Base-by-base conservation (phyloP, 768 basidiomycete species). In the Mrakia gelida region DNA sequence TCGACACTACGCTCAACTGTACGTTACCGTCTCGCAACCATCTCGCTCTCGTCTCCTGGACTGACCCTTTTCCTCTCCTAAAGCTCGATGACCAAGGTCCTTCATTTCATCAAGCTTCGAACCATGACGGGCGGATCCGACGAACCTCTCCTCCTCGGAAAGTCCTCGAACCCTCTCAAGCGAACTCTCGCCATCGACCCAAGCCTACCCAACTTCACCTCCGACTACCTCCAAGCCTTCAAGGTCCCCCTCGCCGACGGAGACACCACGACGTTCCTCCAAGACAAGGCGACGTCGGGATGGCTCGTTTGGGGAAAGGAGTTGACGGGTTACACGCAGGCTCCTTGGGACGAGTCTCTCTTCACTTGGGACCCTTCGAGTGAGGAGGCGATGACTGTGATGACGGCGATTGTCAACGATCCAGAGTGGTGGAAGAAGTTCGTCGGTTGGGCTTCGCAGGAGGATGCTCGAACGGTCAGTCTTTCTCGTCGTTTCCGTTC, bases 361-460 rank as follows among this genome's bases (percentile, higher is more conserved):
- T 79, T 79, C 78, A 34, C 71, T 3, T 79, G 78, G 78, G 78
- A 79, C 38, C 30, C 78, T 23, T n/a, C 75, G 23, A 71, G 73
- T 18, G 7, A 21, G n/a, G 70, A 75, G 30, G 73, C 78, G 28
- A 67, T 75, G n/a, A 67, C 34, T 5, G 73, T 28, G 32, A 75
- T 79, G 54, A 26, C 28, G 54, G 32, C 15, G 5, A 59, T 75
- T 18, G 68, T 79, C 26, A 49, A 52, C 38, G 74, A 79, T 34
- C 68, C 78, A 23, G 43, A 32, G 2, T 79, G 73, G 68, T 79
- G 78, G 78, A 56, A 49, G 43, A 79, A 75, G 79, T 84, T 95
- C 26, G 86, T 88, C 32, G 83, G 85, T 16, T 86, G 92, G 15
- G 94, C 92, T 90, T 87, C 90, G 43, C 93, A 95, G 85, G 94